A percentile compares a stretch with the other conserved stretches of the same genome.
Evolutionary conservation across 2,329 filamentous ascomycete genomes (phyloP).

Genomic region (Whalleya microplaca): DNA sequence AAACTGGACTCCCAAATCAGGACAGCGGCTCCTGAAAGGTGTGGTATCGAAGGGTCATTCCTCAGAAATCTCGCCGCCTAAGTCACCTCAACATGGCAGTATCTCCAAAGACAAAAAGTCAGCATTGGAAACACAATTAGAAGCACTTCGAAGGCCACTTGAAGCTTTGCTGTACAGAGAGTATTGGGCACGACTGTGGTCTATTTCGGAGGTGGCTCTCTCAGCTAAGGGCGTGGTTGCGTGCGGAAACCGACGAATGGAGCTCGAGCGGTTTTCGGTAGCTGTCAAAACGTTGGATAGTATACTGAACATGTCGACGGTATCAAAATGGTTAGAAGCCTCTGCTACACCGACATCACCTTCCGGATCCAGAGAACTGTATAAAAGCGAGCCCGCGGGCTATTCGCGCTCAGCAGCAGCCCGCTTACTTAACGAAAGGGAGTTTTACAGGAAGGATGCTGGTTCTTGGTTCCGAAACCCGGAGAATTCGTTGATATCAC

Average conservation of each 20-base stretch:
- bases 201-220: constrained; percentile 25
- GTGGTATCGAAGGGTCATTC: constrained; percentile 1
- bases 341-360: constrained; percentile 8
- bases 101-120: not conserved
- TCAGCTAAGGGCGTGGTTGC: constrained; percentile 19
- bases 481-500: constrained; percentile 20
- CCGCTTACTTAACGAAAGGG: constrained; percentile 12
- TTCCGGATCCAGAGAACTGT: constrained; percentile 1
- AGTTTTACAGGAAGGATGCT: constrained; percentile 9
- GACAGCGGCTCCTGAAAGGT: constrained; percentile 2
- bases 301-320: constrained; percentile 29
- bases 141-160: constrained; percentile 22
- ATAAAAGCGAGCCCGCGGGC: constrained; percentile 26
- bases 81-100: constrained; percentile 5
- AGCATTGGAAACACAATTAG: constrained; percentile 20
- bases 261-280: constrained; percentile 22
- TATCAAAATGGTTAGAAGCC: constrained; percentile 28
- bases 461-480: constrained; percentile 9
- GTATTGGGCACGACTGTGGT: constrained; percentile 30
- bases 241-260: constrained; percentile 22
- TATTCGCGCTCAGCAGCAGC: not conserved
- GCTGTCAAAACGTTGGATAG: constrained; percentile 26
- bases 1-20: constrained; percentile 22
- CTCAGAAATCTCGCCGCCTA: not conserved
- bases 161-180: constrained; percentile 24